Conservation (phyloP, 495 filamentous ascomycete species). For the Chlorociboria aeruginascens region DNA sequence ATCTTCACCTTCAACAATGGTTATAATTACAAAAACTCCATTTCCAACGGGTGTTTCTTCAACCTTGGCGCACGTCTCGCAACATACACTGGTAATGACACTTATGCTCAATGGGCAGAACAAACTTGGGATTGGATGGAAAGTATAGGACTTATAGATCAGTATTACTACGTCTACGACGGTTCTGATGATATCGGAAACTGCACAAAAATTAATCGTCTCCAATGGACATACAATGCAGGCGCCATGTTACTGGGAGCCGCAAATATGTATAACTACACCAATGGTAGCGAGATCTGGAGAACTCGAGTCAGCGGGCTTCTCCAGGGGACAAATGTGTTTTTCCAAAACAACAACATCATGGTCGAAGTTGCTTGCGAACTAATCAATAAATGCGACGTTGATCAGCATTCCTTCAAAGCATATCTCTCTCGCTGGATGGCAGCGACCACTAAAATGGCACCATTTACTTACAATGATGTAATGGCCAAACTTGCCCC, state of each 20-base stretch:
- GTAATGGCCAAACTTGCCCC: constrained; percentile 52
- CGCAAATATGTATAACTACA: constrained; percentile 59
- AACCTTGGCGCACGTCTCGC: constrained; percentile 61
- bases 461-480: constrained; percentile 44
- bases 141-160: constrained; percentile 34
- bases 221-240: constrained; percentile 61
- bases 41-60: constrained; percentile 73
- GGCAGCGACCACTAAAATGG: constrained; percentile 56
- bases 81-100: constrained; percentile 57
- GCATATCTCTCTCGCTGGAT: constrained; percentile 70
- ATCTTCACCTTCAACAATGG: constrained; percentile 63
- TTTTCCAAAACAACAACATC: constrained; percentile 41
- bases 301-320: constrained; percentile 38
- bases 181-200: constrained; percentile 38
- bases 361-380: constrained; percentile 66
- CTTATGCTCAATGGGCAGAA: constrained; percentile 59
- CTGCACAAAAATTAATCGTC: constrained; percentile 35
- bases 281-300: constrained; percentile 40
- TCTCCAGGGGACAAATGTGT: constrained; percentile 38
- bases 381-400: constrained; percentile 36
- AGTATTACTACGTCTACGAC: constrained; percentile 42
- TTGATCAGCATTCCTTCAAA: constrained; percentile 73
- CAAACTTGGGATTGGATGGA: constrained; percentile 57
- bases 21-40: constrained; percentile 62
- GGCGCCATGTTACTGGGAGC: constrained; percentile 52